Evolutionary conservation across 768 basidiomycete species (phyloP), one percentile per base, ranked within the genome.

Genomic region (Trichaptum fuscoviolaceum): DNA sequence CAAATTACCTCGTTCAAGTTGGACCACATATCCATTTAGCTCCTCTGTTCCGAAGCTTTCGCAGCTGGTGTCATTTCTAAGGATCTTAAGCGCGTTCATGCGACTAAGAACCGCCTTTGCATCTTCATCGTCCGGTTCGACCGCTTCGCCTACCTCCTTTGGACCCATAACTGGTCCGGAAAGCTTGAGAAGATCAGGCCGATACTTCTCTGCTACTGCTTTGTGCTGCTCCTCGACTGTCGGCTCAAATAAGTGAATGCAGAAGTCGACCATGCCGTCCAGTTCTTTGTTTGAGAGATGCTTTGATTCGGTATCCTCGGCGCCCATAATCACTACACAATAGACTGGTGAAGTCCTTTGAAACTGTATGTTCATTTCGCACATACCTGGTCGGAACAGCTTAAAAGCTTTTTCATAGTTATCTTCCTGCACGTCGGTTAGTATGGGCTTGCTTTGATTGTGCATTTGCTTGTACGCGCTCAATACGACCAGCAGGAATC

Each of bases 391-490:
- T 30, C 87, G 77, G 62, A 90, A 78, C 73, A 82, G 84, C 20
- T 83, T 75, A 73, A 90, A 89, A 25, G 88, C 88, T 58, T 85
- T 81, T 72, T 90, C 88, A 70, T 86, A 90, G 70, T 87, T 89
- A 70, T 87, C 85, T 71, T 89, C 87, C 65, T 87, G 81, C 25
- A 90, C 81, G 67, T 90, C 88, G 1, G 80, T 83, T 35, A 90
- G 78, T 27, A 89, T 80, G 68, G 83, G 81, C 10, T 75, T 76
- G 42, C 77, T 78, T 70, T 89, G 87, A 3, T 86, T 81, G 23
- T 85, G 84, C 63, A 90, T 88, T 69, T 89, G 88, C 74, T 88
- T 89, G 74, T 89, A 89, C 68, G 87, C 87, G 69, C 87, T 88
- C 23, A 89, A 76, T 24, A 88, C 87, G 24, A 89, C 87, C 15